Evolutionary conservation across 352 stramenopile species (phyloP).

Genomic region (Elongisporangium anandrum): DNA sequence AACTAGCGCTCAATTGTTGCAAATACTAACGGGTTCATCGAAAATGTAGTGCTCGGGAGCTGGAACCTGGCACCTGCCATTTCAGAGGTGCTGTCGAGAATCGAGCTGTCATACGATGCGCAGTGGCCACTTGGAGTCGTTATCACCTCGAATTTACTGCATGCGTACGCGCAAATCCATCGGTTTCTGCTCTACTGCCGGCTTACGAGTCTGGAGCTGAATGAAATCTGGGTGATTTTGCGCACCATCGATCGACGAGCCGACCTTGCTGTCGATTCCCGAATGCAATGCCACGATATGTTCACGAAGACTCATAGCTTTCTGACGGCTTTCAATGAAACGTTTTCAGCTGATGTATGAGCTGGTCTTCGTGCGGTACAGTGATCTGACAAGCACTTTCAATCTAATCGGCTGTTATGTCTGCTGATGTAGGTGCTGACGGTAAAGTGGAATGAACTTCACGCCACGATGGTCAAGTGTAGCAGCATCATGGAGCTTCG

Average conservation of each 20-base stretch:
- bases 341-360: slow-evolving; percentile 37
- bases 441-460: slow-evolving; percentile 29
- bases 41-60: slow-evolving; percentile 30
- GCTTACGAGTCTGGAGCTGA: slow-evolving; percentile 37
- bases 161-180: slow-evolving; percentile 35
- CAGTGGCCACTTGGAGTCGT: slow-evolving; percentile 47
- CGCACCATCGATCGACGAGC: slow-evolving; percentile 19
- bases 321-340: slow-evolving; percentile 39
- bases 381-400: background rate
- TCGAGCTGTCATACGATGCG: slow-evolving; percentile 43
- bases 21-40: too few species aligned
- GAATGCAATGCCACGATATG: slow-evolving; percentile 21
- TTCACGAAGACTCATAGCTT: slow-evolving; percentile 40
- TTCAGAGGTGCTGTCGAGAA: slow-evolving; percentile 26
- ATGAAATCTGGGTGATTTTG: slow-evolving; percentile 29
- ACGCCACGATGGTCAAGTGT: slow-evolving; percentile 10
- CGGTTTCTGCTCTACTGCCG: slow-evolving; percentile 38
- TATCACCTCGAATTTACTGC: slow-evolving; percentile 28
- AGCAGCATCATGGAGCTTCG: slow-evolving; percentile 25
- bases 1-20: too few species aligned
- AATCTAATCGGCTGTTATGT: background rate
- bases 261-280: slow-evolving; percentile 6
- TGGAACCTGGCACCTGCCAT: slow-evolving; percentile 26
- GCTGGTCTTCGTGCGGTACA: too few species aligned
- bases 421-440: slow-evolving; percentile 27